phyloP scores from a whole-genome alignment of 192 early-diverging fungal genomes.

The Funneliformis mosseae region DNA sequence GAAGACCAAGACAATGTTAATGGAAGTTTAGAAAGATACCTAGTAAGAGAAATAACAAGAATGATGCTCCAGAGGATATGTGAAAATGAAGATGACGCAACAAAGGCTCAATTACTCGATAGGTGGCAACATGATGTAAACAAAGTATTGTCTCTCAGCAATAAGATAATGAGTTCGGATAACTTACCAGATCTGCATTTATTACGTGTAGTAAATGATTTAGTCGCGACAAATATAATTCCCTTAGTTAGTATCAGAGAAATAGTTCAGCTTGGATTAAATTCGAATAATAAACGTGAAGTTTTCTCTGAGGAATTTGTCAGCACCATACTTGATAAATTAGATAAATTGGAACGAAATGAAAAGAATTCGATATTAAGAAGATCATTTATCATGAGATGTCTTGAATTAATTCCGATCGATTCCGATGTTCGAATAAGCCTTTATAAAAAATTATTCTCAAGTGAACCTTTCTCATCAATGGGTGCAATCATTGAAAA shows the following conservation, averaged over 20 bases:
- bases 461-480: not conserved
- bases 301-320: conserved; percentile 12
- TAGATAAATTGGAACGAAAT: conserved; percentile 1
- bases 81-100: not conserved
- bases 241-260: not conserved
- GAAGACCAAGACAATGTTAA: not conserved
- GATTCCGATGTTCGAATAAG: conserved; percentile 5
- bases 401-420: not conserved
- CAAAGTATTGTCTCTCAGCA: conserved; percentile 12
- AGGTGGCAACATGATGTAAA: conserved; percentile 3
- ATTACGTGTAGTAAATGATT: conserved; percentile 21
- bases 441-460: conserved; percentile 24
- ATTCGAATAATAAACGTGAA: not conserved
- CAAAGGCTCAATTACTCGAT: not conserved
- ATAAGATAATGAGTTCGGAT: not conserved
- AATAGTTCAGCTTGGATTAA: not conserved
- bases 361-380: conserved; percentile 12
- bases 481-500: conserved; percentile 9
- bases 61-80: not conserved
- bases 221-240: conserved; percentile 13
- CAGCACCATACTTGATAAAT: not conserved
- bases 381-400: conserved; percentile 11
- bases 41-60: not conserved
- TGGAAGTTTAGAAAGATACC: not conserved
- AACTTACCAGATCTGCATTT: conserved; percentile 1